A percentile compares a stretch with the other conserved stretches of the same genome.
These are phyloP conservation scores for Hyaloperonospora brassicae DNA, from an alignment of 352 stramenopile species.

Conservation along the genomic window DNA sequence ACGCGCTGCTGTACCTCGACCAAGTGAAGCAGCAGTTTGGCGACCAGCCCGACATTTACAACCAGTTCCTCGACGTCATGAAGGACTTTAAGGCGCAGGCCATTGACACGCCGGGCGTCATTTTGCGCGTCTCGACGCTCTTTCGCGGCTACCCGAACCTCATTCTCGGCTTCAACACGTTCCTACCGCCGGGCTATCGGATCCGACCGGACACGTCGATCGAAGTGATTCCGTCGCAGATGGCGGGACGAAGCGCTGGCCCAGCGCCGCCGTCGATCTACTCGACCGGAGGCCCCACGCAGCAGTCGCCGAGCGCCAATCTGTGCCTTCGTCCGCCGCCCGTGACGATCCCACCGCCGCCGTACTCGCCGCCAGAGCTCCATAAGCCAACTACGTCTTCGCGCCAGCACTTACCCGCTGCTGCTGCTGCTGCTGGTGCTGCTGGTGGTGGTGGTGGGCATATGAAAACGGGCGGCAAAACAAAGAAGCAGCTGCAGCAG, in stretches of 20 bases:
- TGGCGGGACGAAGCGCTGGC: slow-evolving; percentile 29
- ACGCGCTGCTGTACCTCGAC: slow-evolving; percentile 99
- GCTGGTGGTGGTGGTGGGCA: slow-evolving; percentile 7
- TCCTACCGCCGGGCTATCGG: slow-evolving; percentile 92
- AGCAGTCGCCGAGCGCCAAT: slow-evolving; percentile 24
- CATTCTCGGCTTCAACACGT: slow-evolving; percentile 99
- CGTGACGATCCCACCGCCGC: slow-evolving; percentile 58
- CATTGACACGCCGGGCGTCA: slow-evolving; percentile 98
- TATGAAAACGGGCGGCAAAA: slow-evolving; percentile 30
- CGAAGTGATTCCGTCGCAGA: slow-evolving; percentile 66
- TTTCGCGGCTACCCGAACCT: slow-evolving; percentile 98
- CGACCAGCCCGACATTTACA: slow-evolving; percentile 99
- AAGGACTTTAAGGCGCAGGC: slow-evolving; percentile 99
- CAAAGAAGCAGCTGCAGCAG: slow-evolving; percentile 59
- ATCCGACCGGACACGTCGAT: slow-evolving; percentile 82
- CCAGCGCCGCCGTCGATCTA: slow-evolving; percentile 31
- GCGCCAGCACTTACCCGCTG: slow-evolving; percentile 37
- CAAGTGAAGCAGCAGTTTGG: slow-evolving; percentile 99
- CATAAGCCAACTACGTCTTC: slow-evolving; percentile 38
- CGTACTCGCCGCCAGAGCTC: slow-evolving; percentile 53
- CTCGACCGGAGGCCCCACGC: slow-evolving; percentile 6
- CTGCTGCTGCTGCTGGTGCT: too few species aligned
- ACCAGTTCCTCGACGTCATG: slow-evolving; percentile 99
- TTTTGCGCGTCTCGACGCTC: slow-evolving; percentile 95
- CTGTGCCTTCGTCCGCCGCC: slow-evolving; percentile 54